A percentile compares a stretch with the other conserved stretches of the same genome.
These are phyloP conservation scores for Sesbania bispinosa DNA, from an alignment of 306 rosid species.

Conservation along the genomic window DNA sequence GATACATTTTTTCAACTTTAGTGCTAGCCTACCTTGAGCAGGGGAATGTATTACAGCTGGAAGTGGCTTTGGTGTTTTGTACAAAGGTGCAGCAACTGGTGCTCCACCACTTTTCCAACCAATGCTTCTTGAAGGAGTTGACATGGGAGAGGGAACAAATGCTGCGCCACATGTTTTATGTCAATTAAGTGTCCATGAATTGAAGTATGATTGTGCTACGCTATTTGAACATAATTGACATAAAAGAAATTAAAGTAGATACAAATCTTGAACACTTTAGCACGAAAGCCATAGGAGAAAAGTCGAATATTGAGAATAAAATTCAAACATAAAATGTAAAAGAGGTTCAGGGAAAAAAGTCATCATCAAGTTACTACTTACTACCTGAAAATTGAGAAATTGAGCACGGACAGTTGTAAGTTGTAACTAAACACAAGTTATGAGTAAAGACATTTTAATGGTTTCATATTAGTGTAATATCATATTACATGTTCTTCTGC, in stretches of 20 bases:
- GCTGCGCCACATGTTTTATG: slow-evolving; percentile 39
- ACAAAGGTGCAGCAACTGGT: slow-evolving; percentile 44
- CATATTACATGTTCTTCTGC: neutral
- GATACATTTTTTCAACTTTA: neutral
- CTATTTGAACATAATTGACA: neutral
- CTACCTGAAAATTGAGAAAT: neutral
- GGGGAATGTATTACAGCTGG: slow-evolving; percentile 38
- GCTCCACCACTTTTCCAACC: slow-evolving; percentile 22
- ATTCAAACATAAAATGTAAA: neutral
- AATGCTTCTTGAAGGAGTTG: slow-evolving; percentile 40
- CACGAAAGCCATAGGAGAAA: neutral
- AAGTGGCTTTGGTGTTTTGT: slow-evolving; percentile 33
- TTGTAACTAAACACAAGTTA: neutral
- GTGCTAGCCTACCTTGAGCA: slow-evolving; percentile 37
- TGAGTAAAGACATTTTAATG: neutral
- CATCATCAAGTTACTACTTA: neutral
- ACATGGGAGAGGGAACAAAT: slow-evolving; percentile 43
- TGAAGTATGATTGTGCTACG: neutral
- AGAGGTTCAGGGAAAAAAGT: neutral
- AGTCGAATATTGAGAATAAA: slow-evolving; percentile 1
- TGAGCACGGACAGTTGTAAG: neutral
- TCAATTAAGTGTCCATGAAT: slow-evolving; percentile 6
- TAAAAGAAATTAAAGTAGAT: neutral
- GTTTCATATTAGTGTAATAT: neutral
- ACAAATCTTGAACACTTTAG: neutral